These are phyloP conservation scores for Leishmania tropica DNA, from an alignment of 208 protist genomes.

Conservation along the genomic window DNA sequence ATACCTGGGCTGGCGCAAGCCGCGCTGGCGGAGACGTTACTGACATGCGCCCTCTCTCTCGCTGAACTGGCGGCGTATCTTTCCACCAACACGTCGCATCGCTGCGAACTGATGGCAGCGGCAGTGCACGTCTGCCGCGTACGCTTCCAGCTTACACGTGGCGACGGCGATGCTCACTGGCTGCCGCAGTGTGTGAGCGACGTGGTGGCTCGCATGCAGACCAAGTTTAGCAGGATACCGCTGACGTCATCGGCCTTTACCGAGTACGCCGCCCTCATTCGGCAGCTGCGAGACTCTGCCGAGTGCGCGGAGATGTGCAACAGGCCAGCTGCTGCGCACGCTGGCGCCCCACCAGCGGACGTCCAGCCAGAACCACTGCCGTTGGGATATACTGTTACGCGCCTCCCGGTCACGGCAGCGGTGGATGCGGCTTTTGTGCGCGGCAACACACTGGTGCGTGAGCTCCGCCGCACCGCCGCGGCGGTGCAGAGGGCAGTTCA, in stretches of 20 bases:
- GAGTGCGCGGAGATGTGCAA: conserved; percentile 8
- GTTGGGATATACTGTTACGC: conserved; percentile 23
- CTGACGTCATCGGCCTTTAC: conserved; percentile 15
- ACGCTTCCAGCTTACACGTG: conserved; percentile 2
- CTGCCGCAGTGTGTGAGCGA: conserved; percentile 25
- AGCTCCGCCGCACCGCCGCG: conserved; percentile 8
- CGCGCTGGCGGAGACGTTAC: conserved; percentile 16
- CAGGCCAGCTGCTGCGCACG: neutral
- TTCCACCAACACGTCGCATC: conserved; percentile 17
- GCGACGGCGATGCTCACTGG: conserved; percentile 5
- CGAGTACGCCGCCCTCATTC: conserved; percentile 15
- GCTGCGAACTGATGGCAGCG: conserved; percentile 22
- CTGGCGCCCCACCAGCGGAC: neutral
- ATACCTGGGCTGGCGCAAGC: conserved; percentile 8
- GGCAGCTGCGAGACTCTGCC: conserved; percentile 12
- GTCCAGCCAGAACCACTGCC: neutral
- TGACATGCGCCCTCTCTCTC: conserved; percentile 24
- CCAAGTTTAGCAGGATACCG: conserved; percentile 11
- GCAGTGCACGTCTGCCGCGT: conserved; percentile 23
- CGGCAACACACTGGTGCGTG: conserved; percentile 28
- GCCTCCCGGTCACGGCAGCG: neutral
- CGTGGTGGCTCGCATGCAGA: conserved; percentile 22
- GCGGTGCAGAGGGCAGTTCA: neutral
- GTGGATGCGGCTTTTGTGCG: conserved; percentile 22
- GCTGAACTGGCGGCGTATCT: conserved; percentile 25